Base-by-base conservation (phyloP, 768 basidiomycete species). In the Suillus tomentosus region DNA sequence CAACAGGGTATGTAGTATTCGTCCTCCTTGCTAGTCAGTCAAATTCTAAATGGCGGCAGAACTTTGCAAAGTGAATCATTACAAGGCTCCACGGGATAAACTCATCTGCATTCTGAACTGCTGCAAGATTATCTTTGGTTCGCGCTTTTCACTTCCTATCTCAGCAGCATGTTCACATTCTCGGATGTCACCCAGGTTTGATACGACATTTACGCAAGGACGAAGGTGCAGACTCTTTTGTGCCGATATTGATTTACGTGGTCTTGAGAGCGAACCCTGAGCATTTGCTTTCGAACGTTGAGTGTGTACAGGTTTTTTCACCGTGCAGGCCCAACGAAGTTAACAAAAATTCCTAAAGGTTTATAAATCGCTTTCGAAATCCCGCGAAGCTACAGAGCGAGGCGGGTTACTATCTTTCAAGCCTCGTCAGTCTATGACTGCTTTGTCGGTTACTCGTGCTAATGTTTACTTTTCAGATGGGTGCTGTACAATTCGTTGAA, bases 101-200 rank as follows among this genome's bases (percentile, higher is more conserved):
- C 80, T 99, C 60, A 99, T 99, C 62, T 99, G 97, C 76, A 91
- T 99, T 45, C 79, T 99, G 58, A 99, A 99, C 73, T 92, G 88
- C 76, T 99, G 96, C 87, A 99, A 99, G 80, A 95, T 99, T 76
- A 99, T 99, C 69, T 99, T 97, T 71, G 97, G 96, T 95, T 67
- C 65, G 90, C 76, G 34, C 14, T 54, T 67, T 43, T 68, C 60
- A 67, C 60, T 62, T 61, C 64, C 60, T 56, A 53, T 61, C 60
- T 62, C 58, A 45, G 19, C 60, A 17, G 24, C 39, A 50, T 51
- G 19, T 50, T 47, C 65, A 15, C 10, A 24, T 13, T 65, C 50
- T 51, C 0, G 39, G 24, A 39, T 57, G 15, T 15, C 15, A 36
- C 0, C 15, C 70, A 97, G 95, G 96, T 53, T 79, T 98, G 37